A percentile compares a stretch with the other conserved stretches of the same genome.
phyloP scores from a whole-genome alignment of 2,329 filamentous ascomycete species.

The Penicillium sp. region DNA sequence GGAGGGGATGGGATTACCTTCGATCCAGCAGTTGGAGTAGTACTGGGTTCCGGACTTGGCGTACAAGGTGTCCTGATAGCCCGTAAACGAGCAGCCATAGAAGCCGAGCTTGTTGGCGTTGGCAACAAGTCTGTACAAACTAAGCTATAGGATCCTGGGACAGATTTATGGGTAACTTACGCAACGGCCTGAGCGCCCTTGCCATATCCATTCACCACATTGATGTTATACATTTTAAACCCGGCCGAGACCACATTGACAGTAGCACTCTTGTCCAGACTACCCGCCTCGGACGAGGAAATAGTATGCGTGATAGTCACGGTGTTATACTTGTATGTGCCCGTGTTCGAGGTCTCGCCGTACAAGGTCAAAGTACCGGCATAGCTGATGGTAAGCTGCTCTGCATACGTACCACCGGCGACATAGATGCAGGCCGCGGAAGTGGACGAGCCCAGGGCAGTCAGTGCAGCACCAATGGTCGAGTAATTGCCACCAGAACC shows the following conservation, averaged over 20 bases:
- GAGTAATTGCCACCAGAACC: conserved; percentile 24
- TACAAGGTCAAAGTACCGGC: conserved; percentile 33
- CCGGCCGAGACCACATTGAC: conserved; percentile 31
- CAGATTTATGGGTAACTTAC: conserved; percentile 7
- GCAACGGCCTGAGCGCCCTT: conserved; percentile 38
- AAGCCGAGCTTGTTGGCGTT: conserved; percentile 36
- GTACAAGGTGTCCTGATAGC: conserved; percentile 41
- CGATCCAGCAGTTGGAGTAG: conserved; percentile 35
- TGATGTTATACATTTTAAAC: conserved; percentile 40
- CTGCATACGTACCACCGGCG: conserved; percentile 34
- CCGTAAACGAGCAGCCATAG: conserved; percentile 37
- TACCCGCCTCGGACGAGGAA: conserved; percentile 32
- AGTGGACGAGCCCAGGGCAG: conserved; percentile 25
- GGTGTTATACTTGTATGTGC: conserved; percentile 32
- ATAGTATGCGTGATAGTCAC: conserved; percentile 37
- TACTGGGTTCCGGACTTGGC: conserved; percentile 37
- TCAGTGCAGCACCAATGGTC: conserved; percentile 29
- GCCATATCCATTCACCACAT: conserved; percentile 39
- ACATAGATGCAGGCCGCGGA: conserved; percentile 36
- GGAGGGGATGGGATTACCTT: conserved; percentile 23
- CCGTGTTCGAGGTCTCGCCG: conserved; percentile 33
- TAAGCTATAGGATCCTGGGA: no score
- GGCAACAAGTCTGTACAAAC: conserved; percentile 22
- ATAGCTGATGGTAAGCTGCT: conserved; percentile 35
- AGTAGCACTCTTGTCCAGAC: conserved; percentile 34